Evolutionary conservation across 1,284 basidiomycete genomes (phyloP), one percentile per base, ranked within the genome.

Genomic region (Moesziomyces aphidis): DNA sequence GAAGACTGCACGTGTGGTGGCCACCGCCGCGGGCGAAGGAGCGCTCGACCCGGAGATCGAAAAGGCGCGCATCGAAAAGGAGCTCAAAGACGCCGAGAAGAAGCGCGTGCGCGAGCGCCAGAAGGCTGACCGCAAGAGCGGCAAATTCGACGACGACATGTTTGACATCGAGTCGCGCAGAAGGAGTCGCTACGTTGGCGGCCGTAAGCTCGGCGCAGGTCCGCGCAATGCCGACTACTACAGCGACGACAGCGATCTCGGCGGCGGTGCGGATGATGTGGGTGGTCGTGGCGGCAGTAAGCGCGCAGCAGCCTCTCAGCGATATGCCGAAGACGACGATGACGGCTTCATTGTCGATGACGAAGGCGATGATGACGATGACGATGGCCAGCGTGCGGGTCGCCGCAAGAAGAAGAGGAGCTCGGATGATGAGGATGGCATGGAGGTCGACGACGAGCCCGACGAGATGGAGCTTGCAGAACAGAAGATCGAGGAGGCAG

Each of bases 1-100:
- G 90, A 24, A 89, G 91, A 64, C 87, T 92, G 77, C 90, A 89
- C 66, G 90, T 92, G 88, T 91, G 89, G 19, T 80, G 1, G 78
- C 77, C 0, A 62, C 66, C 15, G 48, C 59, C 13, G 77, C 77
- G 8, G 66, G 67, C 26, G 77, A 66, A 43, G 74, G 77, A 17
- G 68, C 68, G 5, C 45, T 76, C 15, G 78, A 80, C 78, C 89
- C 89, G 61, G 90, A 91, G 84, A 89, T 90, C 75, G 86, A 89
- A 81, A 92, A 93, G 75, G 77, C 76, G 23, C 66, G 75, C 5
- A 78, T 78, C 51, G 78, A 81, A 54, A 79, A 79, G 48, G 82
- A 83, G 52, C 70, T 65, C 67, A 83, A 73, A 59, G 78, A 74
- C 55, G 73, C 57, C 66, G 78, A 81, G 45, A 81, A 75, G 83